Evolutionary conservation across 441 rosid species (phyloP).

Genomic region (Bruguiera hainesii): DNA sequence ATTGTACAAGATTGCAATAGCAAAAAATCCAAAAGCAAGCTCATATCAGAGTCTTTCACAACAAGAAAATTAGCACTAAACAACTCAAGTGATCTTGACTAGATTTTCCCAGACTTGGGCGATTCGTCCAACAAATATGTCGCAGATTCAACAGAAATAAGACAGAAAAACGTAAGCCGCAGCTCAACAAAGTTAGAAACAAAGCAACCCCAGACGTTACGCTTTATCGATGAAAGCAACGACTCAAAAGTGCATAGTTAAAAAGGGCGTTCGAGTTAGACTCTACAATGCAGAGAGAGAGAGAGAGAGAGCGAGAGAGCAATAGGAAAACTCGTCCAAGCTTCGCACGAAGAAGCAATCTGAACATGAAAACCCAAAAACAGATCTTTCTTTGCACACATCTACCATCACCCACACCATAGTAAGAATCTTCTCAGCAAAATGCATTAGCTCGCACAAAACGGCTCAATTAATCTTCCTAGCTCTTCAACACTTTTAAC

Average conservation of each 20-base stretch:
- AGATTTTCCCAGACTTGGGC: conserved; percentile 17
- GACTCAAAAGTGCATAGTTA: neutral
- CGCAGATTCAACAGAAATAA: conserved; percentile 25
- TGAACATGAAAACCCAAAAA: neutral
- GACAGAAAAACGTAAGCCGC: neutral
- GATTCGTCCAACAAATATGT: neutral
- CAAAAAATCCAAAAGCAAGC: conserved; percentile 21
- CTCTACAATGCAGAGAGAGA: neutral
- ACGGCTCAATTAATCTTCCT: too few relatives aligned
- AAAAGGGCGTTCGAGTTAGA: too few relatives aligned
- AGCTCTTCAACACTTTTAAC: too few relatives aligned
- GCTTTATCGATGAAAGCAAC: neutral
- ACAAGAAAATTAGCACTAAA: conserved; percentile 5
- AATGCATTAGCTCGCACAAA: neutral
- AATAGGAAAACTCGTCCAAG: neutral
- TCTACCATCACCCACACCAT: neutral
- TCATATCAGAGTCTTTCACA: conserved; percentile 1
- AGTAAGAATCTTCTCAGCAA: neutral
- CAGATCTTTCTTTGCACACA: conserved; percentile 13
- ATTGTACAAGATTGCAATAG: conserved; percentile 17
- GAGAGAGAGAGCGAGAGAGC: neutral
- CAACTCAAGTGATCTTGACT: conserved; percentile 20
- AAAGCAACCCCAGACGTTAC: neutral
- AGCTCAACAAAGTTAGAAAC: neutral
- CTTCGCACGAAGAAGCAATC: neutral